Evolutionary conservation across 805 yeast genomes (phyloP).

Genomic region (Metschnikowia hibisci): DNA sequence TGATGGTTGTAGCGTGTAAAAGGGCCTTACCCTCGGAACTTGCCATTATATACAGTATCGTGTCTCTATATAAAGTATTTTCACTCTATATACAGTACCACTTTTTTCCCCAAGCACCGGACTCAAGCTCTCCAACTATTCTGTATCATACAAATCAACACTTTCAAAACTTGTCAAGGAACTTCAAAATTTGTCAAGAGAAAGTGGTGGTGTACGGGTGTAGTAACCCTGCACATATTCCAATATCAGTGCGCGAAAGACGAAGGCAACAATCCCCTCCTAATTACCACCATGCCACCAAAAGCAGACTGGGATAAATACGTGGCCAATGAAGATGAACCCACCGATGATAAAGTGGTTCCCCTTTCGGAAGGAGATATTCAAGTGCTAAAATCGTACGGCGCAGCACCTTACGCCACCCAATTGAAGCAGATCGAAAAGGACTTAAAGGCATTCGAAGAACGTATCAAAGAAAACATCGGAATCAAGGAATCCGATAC

Average conservation of each 20-base stretch:
- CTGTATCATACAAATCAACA: too few relatives aligned
- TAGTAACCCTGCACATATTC: not conserved
- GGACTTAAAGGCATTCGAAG: slow-evolving; percentile 81
- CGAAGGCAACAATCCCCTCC: not conserved
- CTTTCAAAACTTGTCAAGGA: too few relatives aligned
- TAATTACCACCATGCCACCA: slow-evolving; percentile 68
- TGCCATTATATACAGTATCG: too few relatives aligned
- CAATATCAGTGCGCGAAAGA: not conserved
- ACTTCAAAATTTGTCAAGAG: too few relatives aligned
- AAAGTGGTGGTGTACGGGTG: slow-evolving; percentile 2
- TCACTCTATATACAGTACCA: too few relatives aligned
- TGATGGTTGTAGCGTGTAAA: too few relatives aligned
- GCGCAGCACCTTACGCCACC: slow-evolving; percentile 92
- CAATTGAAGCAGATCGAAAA: slow-evolving; percentile 78
- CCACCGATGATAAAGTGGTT: slow-evolving; percentile 60
- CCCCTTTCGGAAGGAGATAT: slow-evolving; percentile 96
- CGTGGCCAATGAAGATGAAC: slow-evolving; percentile 68
- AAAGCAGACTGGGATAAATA: slow-evolving; percentile 99
- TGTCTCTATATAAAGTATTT: too few relatives aligned
- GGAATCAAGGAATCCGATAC: slow-evolving; percentile 96
- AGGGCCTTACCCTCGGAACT: too few relatives aligned
- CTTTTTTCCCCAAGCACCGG: too few relatives aligned
- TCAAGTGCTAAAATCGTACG: slow-evolving; percentile 94
- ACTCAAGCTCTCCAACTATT: too few relatives aligned
- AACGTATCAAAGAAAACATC: slow-evolving; percentile 86